Base-by-base conservation (phyloP, 352 stramenopile genomes). In the Globisporangium middletonii region DNA sequence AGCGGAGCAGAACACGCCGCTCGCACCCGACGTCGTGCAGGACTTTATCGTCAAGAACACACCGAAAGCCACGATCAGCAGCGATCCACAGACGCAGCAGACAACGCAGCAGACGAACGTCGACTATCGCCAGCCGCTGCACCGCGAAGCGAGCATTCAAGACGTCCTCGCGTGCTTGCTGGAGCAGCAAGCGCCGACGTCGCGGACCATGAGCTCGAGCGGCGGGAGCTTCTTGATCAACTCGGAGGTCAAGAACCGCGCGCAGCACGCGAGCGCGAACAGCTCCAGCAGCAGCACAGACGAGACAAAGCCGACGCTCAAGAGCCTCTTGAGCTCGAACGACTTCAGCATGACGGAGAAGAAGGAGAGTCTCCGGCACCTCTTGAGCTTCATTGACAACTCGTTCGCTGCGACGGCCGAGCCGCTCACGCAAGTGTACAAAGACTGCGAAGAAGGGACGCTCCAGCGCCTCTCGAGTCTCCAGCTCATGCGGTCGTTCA, bases 261-360 rank as follows among this genome's bases (percentile, higher is more conserved):
- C 59, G 4, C 65, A 74, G 38, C 46, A 68, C 15, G 41, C 15
- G 13, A 45, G 15, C 18, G 13, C 35, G 35, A 45, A 19, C 41
- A 45, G 15, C 41, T 7, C 3, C 7, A 45, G 41, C 41, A 45
- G 41, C 18, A 45, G 15, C n/a, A 45, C 41, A 12, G 71, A 68
- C 12, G 59, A 65, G 4, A 53, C 66, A 30, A 82, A 82, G 35
- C 81, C 79, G 48, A 84, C 79, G 38, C 74, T 94, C 26, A 89
- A 94, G 69, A 84, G 81, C 47, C 65, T 94, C 12, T 63, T 94
- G 55, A 92, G 83, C 64, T 89, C 79, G n/a, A 86, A 82, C 46
- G 68, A 88, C 53, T 94, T 94, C 43, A 79, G 68, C 16, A 86
- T 90, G 79, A 91, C 76, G 27, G 79, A 94, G 63, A 94, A 94